Evolutionary conservation across 75 land plant species (phyloP), one percentile per base, ranked within the genome.

Genomic region (Gnetum montanum): DNA sequence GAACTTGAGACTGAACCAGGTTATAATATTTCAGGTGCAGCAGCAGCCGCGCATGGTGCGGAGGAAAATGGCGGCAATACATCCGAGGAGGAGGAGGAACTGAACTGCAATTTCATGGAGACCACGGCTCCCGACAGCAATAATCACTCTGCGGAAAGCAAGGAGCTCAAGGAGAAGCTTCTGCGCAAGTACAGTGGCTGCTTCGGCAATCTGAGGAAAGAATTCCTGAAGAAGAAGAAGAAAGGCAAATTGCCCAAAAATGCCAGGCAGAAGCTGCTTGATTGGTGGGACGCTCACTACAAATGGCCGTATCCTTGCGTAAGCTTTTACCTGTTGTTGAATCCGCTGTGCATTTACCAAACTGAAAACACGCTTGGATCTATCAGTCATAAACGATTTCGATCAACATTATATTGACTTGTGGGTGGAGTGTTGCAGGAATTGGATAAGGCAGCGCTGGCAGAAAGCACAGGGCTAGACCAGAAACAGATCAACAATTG

Each of bases 241-340:
- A 81, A 85, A 46, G 93, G 94, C 33, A 88, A 85, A 66, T 72
- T 88, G 5, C 90, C 94, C 0, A 74, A 68, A 20, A 77, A 85
- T 3, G 76, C 94, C 6, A 68, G 80, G 8, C 77, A 72, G 54
- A 65, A 46, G 16, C 57, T 88, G 52, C 76, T 86, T 34, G 77
- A 88, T 12, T 88, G 94, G 94, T 88, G 90, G 86, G 72, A 55
- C 35, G 3, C 55, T 23, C 94, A 88, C 49, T 58, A 71, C 45
- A 78, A 75, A 38, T 85, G 90, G 90, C 94, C 94, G 3, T 88
- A 88, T 52, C 94, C 92, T 31, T 64, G 84, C 35, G 92, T 84
- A 68, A 54, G 36, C 13, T 41, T 41, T 41, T n/a, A n/a, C n/a
- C n/a, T n/a, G n/a, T n/a, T n/a, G n/a, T n/a, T n/a, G n/a, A n/a